Percentiles rank a stretch among this genome's conserved stretches.
Evolutionary conservation across 345 rosid species (phyloP).

Genomic region (Populus deltoides): DNA sequence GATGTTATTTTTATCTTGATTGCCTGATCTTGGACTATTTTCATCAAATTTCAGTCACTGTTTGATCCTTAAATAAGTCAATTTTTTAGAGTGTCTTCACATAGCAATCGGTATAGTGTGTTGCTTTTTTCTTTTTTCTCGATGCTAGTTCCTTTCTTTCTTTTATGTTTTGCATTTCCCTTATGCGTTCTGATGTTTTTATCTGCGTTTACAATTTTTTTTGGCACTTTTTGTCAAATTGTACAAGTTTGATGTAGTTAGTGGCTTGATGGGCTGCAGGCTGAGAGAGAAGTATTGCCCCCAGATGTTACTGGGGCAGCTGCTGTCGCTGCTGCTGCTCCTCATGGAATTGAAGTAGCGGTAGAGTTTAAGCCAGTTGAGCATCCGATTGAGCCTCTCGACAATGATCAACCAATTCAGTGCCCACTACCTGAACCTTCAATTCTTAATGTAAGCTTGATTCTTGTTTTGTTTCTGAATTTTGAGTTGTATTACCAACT

Average conservation of each 20-base stretch:
- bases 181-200: neutral
- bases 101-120: neutral
- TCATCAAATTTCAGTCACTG: neutral
- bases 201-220: neutral
- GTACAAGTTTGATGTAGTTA: conserved; percentile 3
- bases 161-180: neutral
- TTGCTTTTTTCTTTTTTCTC: neutral
- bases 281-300: conserved; percentile 61
- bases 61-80: neutral
- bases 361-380: conserved; percentile 91
- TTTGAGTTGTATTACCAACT: neutral
- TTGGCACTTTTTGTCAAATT: neutral
- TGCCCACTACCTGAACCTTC: conserved; percentile 93
- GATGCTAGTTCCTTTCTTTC: neutral
- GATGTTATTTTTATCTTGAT: neutral
- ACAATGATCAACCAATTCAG: conserved; percentile 71
- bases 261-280: conserved; percentile 38
- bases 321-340: conserved; percentile 36
- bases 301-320: conserved; percentile 41
- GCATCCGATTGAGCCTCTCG: conserved; percentile 83
- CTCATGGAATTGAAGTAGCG: conserved; percentile 89
- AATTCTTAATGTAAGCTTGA: conserved; percentile 68
- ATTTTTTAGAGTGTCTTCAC: no score
- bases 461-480: neutral
- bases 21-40: neutral